Conservation (phyloP, 352 stramenopile species). For the Phytophthora fragariaefolia region DNA sequence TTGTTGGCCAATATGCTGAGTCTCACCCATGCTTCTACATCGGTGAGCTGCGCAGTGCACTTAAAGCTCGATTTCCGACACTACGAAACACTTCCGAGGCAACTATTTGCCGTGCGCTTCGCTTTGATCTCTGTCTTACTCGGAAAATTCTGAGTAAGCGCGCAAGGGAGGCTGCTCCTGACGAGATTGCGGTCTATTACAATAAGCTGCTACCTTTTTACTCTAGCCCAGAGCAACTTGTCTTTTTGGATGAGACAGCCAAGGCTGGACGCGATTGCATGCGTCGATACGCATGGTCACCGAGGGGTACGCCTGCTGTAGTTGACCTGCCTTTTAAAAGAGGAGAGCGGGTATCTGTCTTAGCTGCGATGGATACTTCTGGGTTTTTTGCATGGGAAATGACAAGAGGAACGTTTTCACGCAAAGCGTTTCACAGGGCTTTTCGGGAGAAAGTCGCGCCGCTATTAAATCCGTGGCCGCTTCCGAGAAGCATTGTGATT, state of each 20-base stretch:
- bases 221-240: slow-evolving; percentile 5
- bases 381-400: slow-evolving; percentile 10
- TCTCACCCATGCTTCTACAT: slow-evolving; percentile 13
- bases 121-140: slow-evolving; percentile 11
- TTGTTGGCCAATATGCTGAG: slow-evolving; percentile 13
- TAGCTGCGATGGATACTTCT: slow-evolving; percentile 2
- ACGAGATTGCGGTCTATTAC: slow-evolving; percentile 10
- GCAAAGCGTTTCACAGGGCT: slow-evolving; percentile 9
- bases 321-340: slow-evolving; percentile 11
- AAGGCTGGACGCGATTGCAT: slow-evolving; percentile 9
- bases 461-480: slow-evolving; percentile 4
- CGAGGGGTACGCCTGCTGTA: neutral
- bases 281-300: slow-evolving; percentile 13
- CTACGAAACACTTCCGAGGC: slow-evolving; percentile 2
- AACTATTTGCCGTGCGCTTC: slow-evolving; percentile 1
- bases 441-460: slow-evolving; percentile 1
- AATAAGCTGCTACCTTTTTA: slow-evolving; percentile 16
- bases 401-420: slow-evolving; percentile 4
- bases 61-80: neutral
- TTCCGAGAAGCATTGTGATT: slow-evolving; percentile 3
- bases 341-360: slow-evolving; percentile 8
- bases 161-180: neutral
- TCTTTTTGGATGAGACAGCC: slow-evolving; percentile 16
- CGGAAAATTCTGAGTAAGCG: slow-evolving; percentile 11
- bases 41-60: neutral